Conservation (phyloP, 2,329 filamentous ascomycete species). For the Cladosporium sp. region DNA sequence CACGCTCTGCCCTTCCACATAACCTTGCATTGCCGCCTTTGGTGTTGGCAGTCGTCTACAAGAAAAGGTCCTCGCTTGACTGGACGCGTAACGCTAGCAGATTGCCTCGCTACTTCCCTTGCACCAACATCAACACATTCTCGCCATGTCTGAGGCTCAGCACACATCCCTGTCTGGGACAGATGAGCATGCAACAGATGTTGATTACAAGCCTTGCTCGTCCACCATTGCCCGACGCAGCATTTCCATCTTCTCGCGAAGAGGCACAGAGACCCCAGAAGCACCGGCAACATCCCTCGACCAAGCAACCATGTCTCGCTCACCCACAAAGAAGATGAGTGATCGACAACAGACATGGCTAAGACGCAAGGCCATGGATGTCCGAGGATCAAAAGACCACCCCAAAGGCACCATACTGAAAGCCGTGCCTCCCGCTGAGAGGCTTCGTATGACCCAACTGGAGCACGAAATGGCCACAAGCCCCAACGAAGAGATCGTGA, state of each 20-base stretch:
- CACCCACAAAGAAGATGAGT: conserved; percentile 18
- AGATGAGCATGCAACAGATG: neutral
- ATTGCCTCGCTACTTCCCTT: neutral
- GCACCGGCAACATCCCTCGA: conserved; percentile 19
- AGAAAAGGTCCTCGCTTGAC: neutral
- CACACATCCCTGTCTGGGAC: neutral
- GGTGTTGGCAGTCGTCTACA: neutral
- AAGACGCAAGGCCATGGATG: conserved; percentile 2
- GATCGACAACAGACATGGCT: conserved; percentile 24
- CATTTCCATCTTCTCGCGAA: conserved; percentile 35
- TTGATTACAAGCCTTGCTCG: neutral
- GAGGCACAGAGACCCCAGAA: conserved; percentile 26
- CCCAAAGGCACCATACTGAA: conserved; percentile 28
- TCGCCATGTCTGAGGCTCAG: neutral
- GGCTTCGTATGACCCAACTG: conserved; percentile 28
- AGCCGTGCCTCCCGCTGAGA: conserved; percentile 27
- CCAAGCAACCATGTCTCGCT: conserved; percentile 14
- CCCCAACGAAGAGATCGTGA: conserved; percentile 38
- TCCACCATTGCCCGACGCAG: conserved; percentile 23
- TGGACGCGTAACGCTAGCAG: neutral
- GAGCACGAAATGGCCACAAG: conserved; percentile 36
- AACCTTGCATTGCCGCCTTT: neutral
- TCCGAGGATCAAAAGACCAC: neutral
- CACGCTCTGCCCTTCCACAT: neutral
- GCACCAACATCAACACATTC: neutral